Base-by-base conservation (phyloP, 2,329 filamentous ascomycete genomes). In the Ceratocystis variospora region DNA sequence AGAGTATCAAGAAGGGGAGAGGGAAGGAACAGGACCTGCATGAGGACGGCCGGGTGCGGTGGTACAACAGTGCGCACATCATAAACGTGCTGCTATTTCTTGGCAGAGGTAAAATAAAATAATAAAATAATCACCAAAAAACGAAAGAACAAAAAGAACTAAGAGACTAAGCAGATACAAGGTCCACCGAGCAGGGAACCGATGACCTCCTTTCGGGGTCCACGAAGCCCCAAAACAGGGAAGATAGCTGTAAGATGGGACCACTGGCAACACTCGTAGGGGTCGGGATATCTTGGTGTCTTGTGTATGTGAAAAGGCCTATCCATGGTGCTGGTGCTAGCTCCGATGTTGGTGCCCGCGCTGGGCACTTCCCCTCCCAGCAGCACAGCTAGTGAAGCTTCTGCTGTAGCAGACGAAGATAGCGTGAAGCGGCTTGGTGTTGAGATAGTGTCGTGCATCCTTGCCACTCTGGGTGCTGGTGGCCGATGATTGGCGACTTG, bases 201-300 rank as follows among this genome's bases (percentile, higher is more conserved):
- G 15, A 28, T 57, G 53, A 28, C 22, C 22, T 17, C 17, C 17
- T 28, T 57, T 57, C 53, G 53, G 53, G 28, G 53, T 57, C 53
- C 53, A 57, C 53, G 53, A 57, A 28, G 25, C 53, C 15, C 22
- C 22, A 28, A 57, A 22, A n/a, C 53, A 57, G 6, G 53, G 53
- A 57, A 57, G 5, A 57, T 28, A 31, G 53, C 53, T 57, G 53
- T 57, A 57, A 57, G 53, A 57, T 57, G n/a, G 53, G 53, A 57
- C 53, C 19, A 31, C 25, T 37, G 33, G 33, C 33, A 15, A 10
- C 50, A 12, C 50, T 57, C 53, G 25, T 57, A 57, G 28, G 25
- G 25, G 31, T 33, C 22, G 28, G 31, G 53, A 57, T 33, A 57
- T 57, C 53, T 57, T 57, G 15, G 28, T 33, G 25, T 17, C 37